These are phyloP conservation scores for Brassica carinata DNA, from an alignment of 345 rosid species.

Conservation along the genomic window DNA sequence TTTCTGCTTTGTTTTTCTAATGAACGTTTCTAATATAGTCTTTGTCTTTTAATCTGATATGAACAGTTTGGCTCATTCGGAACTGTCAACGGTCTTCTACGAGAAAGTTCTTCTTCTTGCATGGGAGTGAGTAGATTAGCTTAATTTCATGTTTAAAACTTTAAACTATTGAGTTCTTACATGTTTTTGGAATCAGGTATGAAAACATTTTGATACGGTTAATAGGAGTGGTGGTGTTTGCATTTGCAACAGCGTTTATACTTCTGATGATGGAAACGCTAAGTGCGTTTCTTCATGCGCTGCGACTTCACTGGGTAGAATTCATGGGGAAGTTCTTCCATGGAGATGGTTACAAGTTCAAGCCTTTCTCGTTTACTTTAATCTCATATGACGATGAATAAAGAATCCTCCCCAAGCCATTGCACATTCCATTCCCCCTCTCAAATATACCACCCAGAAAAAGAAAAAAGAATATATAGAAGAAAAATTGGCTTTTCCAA, in stretches of 20 bases:
- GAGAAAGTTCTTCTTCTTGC: constrained; percentile 96
- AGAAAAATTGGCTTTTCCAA: constrained; percentile 19
- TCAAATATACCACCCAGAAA: background rate
- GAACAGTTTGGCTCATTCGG: constrained; percentile 92
- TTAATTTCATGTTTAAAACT: background rate
- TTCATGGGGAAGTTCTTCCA: constrained; percentile 87
- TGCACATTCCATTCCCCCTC: constrained; percentile 26
- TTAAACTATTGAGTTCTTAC: too few relatives aligned
- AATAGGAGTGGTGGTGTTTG: constrained; percentile 79
- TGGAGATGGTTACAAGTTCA: constrained; percentile 96
- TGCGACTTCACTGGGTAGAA: constrained; percentile 99
- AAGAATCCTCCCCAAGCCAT: constrained; percentile 6
- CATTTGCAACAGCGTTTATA: constrained; percentile 91
- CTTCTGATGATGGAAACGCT: constrained; percentile 96
- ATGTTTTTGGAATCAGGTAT: constrained; percentile 54
- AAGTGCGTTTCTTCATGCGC: constrained; percentile 91
- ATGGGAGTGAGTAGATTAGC: constrained; percentile 85
- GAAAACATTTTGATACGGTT: constrained; percentile 70
- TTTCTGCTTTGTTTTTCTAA: background rate
- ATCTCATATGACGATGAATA: constrained; percentile 71
- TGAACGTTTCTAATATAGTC: background rate
- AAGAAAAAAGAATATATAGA: constrained; percentile 19
- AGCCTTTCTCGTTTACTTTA: constrained; percentile 75
- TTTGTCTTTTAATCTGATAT: too few relatives aligned
- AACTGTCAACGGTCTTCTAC: constrained; percentile 88